These are phyloP conservation scores for Vitis hybrid DNA, from an alignment of 177 flowering plant genomes.

Conservation along the genomic window DNA sequence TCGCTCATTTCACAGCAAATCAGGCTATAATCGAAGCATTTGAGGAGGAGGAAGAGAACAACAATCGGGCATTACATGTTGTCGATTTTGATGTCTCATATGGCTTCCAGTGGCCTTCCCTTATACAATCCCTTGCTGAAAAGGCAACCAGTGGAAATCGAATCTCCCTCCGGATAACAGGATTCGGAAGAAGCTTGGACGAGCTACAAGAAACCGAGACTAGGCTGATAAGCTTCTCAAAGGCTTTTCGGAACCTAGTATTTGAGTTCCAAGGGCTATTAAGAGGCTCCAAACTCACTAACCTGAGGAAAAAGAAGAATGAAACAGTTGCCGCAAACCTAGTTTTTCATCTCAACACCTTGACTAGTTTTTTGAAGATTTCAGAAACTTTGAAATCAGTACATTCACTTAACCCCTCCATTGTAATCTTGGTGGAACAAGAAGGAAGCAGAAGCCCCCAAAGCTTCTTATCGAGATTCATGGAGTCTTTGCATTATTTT, in stretches of 20 bases:
- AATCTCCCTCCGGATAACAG: slow-evolving; percentile 52
- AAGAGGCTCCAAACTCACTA: slow-evolving; percentile 33
- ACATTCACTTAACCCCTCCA: slow-evolving; percentile 44
- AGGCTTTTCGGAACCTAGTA: slow-evolving; percentile 41
- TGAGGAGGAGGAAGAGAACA: slow-evolving; percentile 44
- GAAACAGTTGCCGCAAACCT: slow-evolving; percentile 71
- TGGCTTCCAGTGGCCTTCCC: slow-evolving; percentile 87
- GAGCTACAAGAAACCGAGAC: slow-evolving; percentile 60
- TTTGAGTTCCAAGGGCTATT: slow-evolving; percentile 62
- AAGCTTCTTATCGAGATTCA: slow-evolving; percentile 62
- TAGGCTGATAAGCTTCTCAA: slow-evolving; percentile 56
- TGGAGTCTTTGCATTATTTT: slow-evolving; percentile 69
- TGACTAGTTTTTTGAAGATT: slow-evolving; percentile 31
- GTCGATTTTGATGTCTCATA: slow-evolving; percentile 67
- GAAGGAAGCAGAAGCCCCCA: slow-evolving; percentile 47
- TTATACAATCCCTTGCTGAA: slow-evolving; percentile 73
- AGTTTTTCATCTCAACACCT: slow-evolving; percentile 48
- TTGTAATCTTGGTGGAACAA: slow-evolving; percentile 56
- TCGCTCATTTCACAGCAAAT: slow-evolving; percentile 81
- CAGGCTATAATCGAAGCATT: slow-evolving; percentile 71
- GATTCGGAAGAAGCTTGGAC: slow-evolving; percentile 48
- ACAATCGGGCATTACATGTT: slow-evolving; percentile 49
- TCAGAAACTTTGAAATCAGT: slow-evolving; percentile 47
- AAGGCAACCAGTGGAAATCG: slow-evolving; percentile 38
- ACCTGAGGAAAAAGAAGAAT: slow-evolving; percentile 35